These are phyloP conservation scores for Inga laurina DNA, from an alignment of 306 rosid genomes.

Conservation along the genomic window DNA sequence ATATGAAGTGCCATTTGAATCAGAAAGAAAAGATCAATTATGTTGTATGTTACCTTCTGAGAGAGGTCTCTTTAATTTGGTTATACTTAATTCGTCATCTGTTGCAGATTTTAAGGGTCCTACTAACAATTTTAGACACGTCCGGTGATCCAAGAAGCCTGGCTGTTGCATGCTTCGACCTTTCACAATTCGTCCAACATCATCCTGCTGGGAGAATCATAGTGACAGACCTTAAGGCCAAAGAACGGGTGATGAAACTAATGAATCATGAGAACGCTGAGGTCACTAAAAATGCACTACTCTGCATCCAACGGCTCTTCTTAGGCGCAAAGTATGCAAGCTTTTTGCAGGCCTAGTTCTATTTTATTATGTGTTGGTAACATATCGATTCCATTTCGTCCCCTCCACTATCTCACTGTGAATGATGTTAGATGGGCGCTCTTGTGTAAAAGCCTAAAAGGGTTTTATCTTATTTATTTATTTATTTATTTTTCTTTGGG, in stretches of 20 bases:
- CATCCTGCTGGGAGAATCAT: slow-evolving; percentile 88
- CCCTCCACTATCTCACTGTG: background rate
- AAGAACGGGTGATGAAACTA: slow-evolving; percentile 92
- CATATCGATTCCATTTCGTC: slow-evolving; percentile 20
- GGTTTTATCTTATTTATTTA: slow-evolving; percentile 28
- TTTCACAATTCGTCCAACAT: slow-evolving; percentile 87
- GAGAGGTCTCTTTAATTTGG: slow-evolving; percentile 1
- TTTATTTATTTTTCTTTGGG: background rate
- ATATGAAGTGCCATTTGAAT: background rate
- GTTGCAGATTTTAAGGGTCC: slow-evolving; percentile 88
- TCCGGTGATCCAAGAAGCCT: slow-evolving; percentile 84
- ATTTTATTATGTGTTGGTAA: slow-evolving; percentile 14
- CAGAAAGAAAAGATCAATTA: background rate
- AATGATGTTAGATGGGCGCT: background rate
- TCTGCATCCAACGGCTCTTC: slow-evolving; percentile 96
- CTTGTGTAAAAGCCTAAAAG: slow-evolving; percentile 29
- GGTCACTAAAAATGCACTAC: slow-evolving; percentile 94
- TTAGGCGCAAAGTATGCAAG: slow-evolving; percentile 95
- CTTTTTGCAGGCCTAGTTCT: slow-evolving; percentile 82
- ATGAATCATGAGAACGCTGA: slow-evolving; percentile 93
- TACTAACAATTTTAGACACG: slow-evolving; percentile 82
- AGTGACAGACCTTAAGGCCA: slow-evolving; percentile 91
- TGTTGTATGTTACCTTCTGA: slow-evolving; percentile 9
- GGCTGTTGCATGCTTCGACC: slow-evolving; percentile 89
- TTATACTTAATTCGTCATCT: slow-evolving; percentile 25